Evolutionary conservation across 257 asterid species (phyloP).

Genomic region (Plectranthus barbatus): DNA sequence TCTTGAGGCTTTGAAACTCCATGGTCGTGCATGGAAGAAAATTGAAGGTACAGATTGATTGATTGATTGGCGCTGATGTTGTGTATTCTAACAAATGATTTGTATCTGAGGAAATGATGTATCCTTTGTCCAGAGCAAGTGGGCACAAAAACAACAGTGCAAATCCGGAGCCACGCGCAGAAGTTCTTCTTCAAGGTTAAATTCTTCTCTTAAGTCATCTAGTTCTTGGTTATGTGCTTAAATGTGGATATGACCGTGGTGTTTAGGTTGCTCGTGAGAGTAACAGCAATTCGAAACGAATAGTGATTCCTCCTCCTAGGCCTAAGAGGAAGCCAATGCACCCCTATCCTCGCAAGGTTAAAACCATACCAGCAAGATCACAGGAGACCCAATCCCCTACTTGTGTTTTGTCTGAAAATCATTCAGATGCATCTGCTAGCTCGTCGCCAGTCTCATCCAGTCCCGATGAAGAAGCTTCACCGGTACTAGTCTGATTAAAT

Average conservation of each 20-base stretch:
- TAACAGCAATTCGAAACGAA: conserved; percentile 29
- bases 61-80: background rate
- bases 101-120: conserved; percentile 11
- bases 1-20: conserved; percentile 75
- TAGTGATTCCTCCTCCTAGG: conserved; percentile 96
- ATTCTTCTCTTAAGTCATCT: conserved; percentile 25
- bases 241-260: background rate
- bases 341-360: conserved; percentile 94
- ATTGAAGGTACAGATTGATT: conserved; percentile 92
- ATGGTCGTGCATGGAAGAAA: conserved; percentile 94
- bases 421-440: conserved; percentile 46
- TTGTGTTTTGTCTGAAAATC: conserved; percentile 52
- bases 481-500: conserved; percentile 32
- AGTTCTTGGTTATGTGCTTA: conserved; percentile 5
- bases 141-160: conserved; percentile 88
- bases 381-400: conserved; percentile 64
- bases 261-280: conserved; percentile 71
- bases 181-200: conserved; percentile 89
- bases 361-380: no score
- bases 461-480: conserved; percentile 26
- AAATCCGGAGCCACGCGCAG: conserved; percentile 97
- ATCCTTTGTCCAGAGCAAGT: conserved; percentile 56
- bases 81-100: background rate
- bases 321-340: conserved; percentile 88
- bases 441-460: conserved; percentile 39